Evolutionary conservation across 2,329 filamentous ascomycete species (phyloP), one percentile per base, ranked within the genome.

Genomic region (Cladophialophora exuberans): DNA sequence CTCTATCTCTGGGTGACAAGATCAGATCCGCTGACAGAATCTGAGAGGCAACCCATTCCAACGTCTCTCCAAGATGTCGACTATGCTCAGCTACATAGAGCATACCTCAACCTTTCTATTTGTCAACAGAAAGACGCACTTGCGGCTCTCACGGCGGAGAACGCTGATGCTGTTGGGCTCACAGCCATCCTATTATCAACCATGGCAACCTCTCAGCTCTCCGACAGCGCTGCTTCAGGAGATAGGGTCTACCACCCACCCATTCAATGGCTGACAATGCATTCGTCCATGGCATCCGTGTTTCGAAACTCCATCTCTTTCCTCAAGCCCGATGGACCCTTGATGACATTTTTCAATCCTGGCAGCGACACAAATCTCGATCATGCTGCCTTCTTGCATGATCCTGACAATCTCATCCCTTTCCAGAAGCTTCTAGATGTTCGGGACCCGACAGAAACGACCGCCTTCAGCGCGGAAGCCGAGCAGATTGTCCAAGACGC

Each of bases 181-280:
- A 62, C 67, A 5, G 62, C 65, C 23, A 59, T 66, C 6, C 25
- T 68, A 9, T 63, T 68, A 39, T 62, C 63, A 22, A 61, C 69
- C 44, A 66, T 64, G 25, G 62, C 68, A 3, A 52, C 26, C 10
- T 56, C 48, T 18, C 41, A 52, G 1, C 63, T 69, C 22, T 64
- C 62, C 3, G 63, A 64, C 42, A 42, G 17, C n/a, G 57, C 69
- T 1, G 64, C 66, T 33, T 63, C 67, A 39, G 64, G 28, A 23
- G 33, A 66, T 11, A 55, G 60, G 13, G 64, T 61, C 9, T 71
- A 70, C 51, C 54, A 56, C 1, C 67, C 67, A 9, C 69, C 69
- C 2, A 60, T 66, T 6, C 64, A 69, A 31, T 70, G 67, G 68
- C 52, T 71, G 9, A 63, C 64, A n/a, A 61, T 70, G 42, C 64